These are phyloP conservation scores for Raphanus hybrid DNA, from an alignment of 441 rosid genomes.

Conservation along the genomic window DNA sequence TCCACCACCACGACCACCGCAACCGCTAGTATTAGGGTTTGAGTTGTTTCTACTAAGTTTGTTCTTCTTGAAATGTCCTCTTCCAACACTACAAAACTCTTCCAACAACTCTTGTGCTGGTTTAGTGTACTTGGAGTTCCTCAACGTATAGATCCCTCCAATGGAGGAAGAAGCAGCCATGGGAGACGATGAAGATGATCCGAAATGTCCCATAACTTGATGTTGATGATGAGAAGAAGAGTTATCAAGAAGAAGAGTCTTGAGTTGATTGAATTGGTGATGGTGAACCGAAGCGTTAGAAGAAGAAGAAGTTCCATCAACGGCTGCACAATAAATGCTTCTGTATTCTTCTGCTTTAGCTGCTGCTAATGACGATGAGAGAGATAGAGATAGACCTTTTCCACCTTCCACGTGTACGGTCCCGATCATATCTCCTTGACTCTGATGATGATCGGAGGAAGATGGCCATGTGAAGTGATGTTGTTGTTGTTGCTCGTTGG, in stretches of 20 bases:
- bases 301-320: slow-evolving; percentile 43
- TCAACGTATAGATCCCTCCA: slow-evolving; percentile 65
- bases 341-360: slow-evolving; percentile 85
- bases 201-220: slow-evolving; percentile 35
- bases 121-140: slow-evolving; percentile 76
- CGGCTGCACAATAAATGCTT: slow-evolving; percentile 45
- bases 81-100: slow-evolving; percentile 90
- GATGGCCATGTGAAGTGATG: slow-evolving; percentile 74
- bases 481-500: slow-evolving; percentile 53
- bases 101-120: slow-evolving; percentile 86
- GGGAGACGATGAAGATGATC: slow-evolving; percentile 34
- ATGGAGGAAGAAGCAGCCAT: slow-evolving; percentile 39
- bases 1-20: slow-evolving; percentile 45
- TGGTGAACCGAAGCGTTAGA: slow-evolving; percentile 46
- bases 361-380: slow-evolving; percentile 78
- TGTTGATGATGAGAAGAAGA: slow-evolving; percentile 21
- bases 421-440: slow-evolving; percentile 56
- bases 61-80: slow-evolving; percentile 79
- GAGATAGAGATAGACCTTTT: slow-evolving; percentile 82
- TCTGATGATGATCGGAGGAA: slow-evolving; percentile 47
- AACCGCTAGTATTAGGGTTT: slow-evolving; percentile 56
- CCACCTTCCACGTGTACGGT: slow-evolving; percentile 66
- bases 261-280: slow-evolving; percentile 51
- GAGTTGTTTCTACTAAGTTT: slow-evolving; percentile 50
- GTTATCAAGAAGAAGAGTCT: slow-evolving; percentile 37